Evolutionary conservation across 1,284 basidiomycete genomes (phyloP).

Genomic region (Trametes versicolor): DNA sequence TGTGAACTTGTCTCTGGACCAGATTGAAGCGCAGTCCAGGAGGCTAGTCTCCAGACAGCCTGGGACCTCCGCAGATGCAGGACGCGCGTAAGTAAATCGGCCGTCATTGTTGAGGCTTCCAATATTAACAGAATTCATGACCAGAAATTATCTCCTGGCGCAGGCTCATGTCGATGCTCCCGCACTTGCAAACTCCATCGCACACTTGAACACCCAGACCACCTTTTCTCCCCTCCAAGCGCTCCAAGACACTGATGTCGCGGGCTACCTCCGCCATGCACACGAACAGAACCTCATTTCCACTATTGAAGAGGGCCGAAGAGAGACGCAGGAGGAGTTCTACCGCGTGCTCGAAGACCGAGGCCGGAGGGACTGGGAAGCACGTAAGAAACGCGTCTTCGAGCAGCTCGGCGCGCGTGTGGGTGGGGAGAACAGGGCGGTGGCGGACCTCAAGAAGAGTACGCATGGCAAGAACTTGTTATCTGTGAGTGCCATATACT

Average conservation of each 20-base stretch:
- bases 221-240: constrained; percentile 92
- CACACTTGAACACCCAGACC: constrained; percentile 83
- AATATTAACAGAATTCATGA: background rate
- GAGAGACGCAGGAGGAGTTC: constrained; percentile 88
- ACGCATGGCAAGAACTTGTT: constrained; percentile 64
- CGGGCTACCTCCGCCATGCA: constrained; percentile 88
- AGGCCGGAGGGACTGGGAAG: constrained; percentile 87
- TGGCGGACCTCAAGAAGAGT: constrained; percentile 68
- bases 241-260: constrained; percentile 90
- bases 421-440: constrained; percentile 59
- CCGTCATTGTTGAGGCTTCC: background rate
- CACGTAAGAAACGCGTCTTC: constrained; percentile 88
- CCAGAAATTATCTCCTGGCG: constrained; percentile 85
- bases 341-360: constrained; percentile 83
- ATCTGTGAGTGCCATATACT: constrained; percentile 51
- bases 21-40: constrained; percentile 90
- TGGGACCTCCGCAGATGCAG: constrained; percentile 67
- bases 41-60: constrained; percentile 80
- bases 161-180: constrained; percentile 92
- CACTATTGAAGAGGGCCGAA: constrained; percentile 90
- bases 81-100: constrained; percentile 71
- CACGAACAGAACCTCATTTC: constrained; percentile 95
- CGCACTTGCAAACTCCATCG: constrained; percentile 80
- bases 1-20: constrained; percentile 89
- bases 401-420: constrained; percentile 86